A percentile compares a stretch with the other conserved stretches of the same genome.
Conservation (phyloP, 2,329 filamentous ascomycete species). For the Tolypocladium nubicola region DNA sequence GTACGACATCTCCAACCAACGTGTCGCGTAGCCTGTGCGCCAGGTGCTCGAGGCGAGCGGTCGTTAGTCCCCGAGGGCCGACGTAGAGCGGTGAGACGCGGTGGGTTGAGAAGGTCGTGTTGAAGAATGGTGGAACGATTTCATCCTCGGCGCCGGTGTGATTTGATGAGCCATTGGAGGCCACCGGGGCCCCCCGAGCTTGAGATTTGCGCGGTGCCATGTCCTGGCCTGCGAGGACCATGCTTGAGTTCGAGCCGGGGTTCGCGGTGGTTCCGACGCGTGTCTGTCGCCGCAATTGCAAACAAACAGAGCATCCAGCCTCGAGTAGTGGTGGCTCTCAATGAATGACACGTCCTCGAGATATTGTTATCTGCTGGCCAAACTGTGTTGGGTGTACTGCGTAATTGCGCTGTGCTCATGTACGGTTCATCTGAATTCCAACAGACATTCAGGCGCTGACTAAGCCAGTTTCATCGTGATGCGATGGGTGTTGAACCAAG, state of each 20-base stretch:
- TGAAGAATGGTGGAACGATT: conserved; percentile 36
- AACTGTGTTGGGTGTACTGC: background rate
- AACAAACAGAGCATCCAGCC: no score
- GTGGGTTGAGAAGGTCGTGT: conserved; percentile 47
- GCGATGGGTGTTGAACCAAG: background rate
- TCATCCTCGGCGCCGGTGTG: conserved; percentile 10
- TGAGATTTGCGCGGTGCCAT: background rate
- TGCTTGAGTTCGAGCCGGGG: no score
- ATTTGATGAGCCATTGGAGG: background rate
- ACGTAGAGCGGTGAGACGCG: conserved; percentile 43
- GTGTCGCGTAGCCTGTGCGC: conserved; percentile 40
- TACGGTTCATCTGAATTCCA: background rate
- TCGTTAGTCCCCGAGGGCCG: conserved; percentile 27
- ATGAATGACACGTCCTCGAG: background rate
- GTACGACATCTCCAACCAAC: conserved; percentile 48
- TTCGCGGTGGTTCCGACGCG: background rate
- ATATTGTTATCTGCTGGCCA: background rate
- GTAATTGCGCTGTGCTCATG: background rate
- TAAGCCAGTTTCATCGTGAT: background rate
- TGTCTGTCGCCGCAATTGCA: background rate
- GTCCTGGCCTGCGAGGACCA: background rate
- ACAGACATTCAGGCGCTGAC: background rate
- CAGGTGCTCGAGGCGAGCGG: conserved; percentile 28
- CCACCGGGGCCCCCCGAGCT: background rate
- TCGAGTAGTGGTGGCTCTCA: no score